Conservation (phyloP, 2,329 filamentous ascomycete species). For the Dactylellina haptotyla region DNA sequence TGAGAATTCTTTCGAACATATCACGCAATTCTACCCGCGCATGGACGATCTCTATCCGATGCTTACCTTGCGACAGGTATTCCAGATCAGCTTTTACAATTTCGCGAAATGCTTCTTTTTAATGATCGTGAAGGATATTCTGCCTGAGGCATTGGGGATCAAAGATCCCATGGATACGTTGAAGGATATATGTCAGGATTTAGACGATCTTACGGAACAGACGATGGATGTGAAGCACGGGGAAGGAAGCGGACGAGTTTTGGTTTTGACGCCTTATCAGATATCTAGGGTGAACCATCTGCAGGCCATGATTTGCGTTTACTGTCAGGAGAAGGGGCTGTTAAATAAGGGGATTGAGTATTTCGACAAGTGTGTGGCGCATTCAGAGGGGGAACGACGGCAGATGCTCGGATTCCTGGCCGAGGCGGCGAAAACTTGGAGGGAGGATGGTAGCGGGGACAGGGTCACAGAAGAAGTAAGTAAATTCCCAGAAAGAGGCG, state of each 20-base stretch:
- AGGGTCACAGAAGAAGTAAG: conserved; percentile 17
- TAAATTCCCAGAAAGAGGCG: background rate
- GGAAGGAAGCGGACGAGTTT: conserved; percentile 1
- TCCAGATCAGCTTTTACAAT: conserved; percentile 36
- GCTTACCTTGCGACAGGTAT: conserved; percentile 18
- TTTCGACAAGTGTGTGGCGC: conserved; percentile 17
- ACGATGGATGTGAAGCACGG: conserved; percentile 26
- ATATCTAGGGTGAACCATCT: conserved; percentile 34
- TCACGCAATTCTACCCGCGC: conserved; percentile 16
- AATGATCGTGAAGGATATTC: conserved; percentile 12
- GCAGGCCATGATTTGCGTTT: conserved; percentile 35
- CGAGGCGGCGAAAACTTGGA: conserved; percentile 7
- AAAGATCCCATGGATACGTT: conserved; percentile 16
- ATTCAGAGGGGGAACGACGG: conserved; percentile 10
- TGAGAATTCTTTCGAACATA: conserved; percentile 14
- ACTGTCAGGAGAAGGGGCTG: conserved; percentile 25
- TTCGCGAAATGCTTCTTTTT: conserved; percentile 25
- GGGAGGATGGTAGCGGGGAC: conserved; percentile 3
- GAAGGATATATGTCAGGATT: conserved; percentile 11
- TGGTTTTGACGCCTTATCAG: conserved; percentile 20
- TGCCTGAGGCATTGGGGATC: conserved; percentile 25
- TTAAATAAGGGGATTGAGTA: conserved; percentile 22
- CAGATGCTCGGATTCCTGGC: conserved; percentile 15
- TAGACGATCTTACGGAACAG: conserved; percentile 26
- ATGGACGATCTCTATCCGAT: conserved; percentile 28